Conservation (phyloP, 2,329 filamentous ascomycete species). For the Fusarium fracticaudum region DNA sequence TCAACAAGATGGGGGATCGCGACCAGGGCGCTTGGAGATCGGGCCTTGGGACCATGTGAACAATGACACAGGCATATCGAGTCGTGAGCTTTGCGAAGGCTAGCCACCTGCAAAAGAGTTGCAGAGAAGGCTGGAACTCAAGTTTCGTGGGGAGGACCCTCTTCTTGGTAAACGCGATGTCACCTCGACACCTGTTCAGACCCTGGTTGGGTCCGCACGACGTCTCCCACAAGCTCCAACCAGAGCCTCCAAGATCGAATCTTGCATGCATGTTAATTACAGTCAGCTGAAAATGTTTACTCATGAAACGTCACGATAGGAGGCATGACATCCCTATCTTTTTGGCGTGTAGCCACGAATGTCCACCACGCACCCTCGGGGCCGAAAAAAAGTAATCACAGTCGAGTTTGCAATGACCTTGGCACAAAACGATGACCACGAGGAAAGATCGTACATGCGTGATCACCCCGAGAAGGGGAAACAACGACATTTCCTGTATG, state of each 20-base stretch:
- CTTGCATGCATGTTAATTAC: constrained; percentile 31
- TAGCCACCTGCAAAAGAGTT: constrained; percentile 14
- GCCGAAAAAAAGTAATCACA: not conserved
- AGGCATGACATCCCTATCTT: constrained; percentile 16
- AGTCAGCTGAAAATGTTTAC: constrained; percentile 13
- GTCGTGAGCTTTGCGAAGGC: constrained; percentile 22
- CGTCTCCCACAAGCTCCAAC: constrained; percentile 41
- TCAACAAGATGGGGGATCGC: constrained; percentile 24
- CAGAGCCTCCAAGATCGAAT: constrained; percentile 33
- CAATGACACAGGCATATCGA: constrained; percentile 36
- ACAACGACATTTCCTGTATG: not conserved
- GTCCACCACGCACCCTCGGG: constrained; percentile 11
- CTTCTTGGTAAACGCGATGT: constrained; percentile 36
- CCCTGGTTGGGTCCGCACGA: constrained; percentile 38
- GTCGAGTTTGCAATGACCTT: not conserved
- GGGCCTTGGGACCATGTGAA: constrained; percentile 26
- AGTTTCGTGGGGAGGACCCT: constrained; percentile 34
- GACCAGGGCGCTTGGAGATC: constrained; percentile 31
- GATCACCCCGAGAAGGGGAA: not conserved
- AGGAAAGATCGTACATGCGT: constrained; percentile 12
- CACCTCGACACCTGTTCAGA: constrained; percentile 35
- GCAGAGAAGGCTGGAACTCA: constrained; percentile 7
- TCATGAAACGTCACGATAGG: constrained; percentile 7
- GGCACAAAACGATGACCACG: not conserved
- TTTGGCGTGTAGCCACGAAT: constrained; percentile 20